Evolutionary conservation across 1,139 yeast species (phyloP), one percentile per base, ranked within the genome.

Genomic region (Chernovozyma sophiae-reginae): DNA sequence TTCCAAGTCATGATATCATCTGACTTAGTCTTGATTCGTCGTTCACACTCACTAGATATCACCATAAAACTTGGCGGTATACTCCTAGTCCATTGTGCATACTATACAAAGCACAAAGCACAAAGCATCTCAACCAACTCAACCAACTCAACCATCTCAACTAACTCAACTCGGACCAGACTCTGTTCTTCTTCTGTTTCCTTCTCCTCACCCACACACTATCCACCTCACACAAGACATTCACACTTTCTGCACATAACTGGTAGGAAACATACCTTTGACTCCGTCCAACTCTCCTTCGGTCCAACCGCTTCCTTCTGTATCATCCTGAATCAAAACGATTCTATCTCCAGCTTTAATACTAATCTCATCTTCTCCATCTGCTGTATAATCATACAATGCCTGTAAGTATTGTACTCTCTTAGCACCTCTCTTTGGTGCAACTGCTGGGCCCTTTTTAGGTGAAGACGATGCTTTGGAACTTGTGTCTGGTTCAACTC

Each of bases 261-360:
- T 71, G 0, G 94, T 81, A 5, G 97, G 97, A 60, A 90, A 85
- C 45, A 86, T 58, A 1, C 97, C 97, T 31, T 67, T 69, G 25
- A 48, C 50, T 1, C 96, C 96, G 48, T 81, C 72, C 14, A 84
- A 48, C 53, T 86, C 95, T 8, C 97, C 98, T 49, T 82, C 86
- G 1, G 97, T 89, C 99, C 99, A 92, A 1, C 99, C 99, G 44
- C 83, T 82, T 5, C 95, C 96, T 41, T 82, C 83, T 43, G 86
- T 92, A 33, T 77, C 86, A 31, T 75, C 77, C 29, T 83, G 67
- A 7, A 74, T 53, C 16, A 86, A 71, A 3, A 77, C 74, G n/a
- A 87, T 77, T 40, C 70, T 68, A 46, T 92, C 97, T 1, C 97
- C 97, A 0, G 77, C 81, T 7, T 49, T 52, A 15, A 92, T 77